Conservation (phyloP, 2,329 filamentous ascomycete species). For the Arthroderma uncinatum region DNA sequence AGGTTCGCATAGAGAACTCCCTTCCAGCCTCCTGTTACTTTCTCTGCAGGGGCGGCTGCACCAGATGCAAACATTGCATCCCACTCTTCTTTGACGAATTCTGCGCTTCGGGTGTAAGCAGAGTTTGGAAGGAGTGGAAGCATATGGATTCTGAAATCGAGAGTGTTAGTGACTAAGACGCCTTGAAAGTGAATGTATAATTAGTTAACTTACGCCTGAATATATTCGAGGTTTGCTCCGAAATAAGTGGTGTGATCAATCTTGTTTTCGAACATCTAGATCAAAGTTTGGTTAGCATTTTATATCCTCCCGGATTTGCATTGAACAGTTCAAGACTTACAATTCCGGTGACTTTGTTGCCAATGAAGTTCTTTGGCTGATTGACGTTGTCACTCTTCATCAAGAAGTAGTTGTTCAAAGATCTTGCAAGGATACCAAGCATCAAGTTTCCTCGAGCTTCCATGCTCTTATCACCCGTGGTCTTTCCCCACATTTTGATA, state of each 20-base stretch:
- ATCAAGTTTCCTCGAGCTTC: constrained; percentile 76
- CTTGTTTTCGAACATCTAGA: constrained; percentile 79
- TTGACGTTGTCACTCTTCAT: constrained; percentile 58
- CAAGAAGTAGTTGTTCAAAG: constrained; percentile 70
- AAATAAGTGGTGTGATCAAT: constrained; percentile 89
- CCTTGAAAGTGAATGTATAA: constrained; percentile 5
- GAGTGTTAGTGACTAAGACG: neutral
- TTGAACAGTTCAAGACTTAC: constrained; percentile 21
- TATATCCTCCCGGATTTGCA: too few relatives aligned
- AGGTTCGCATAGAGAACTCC: constrained; percentile 75
- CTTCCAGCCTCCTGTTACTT: constrained; percentile 66
- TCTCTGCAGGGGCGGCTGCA: constrained; percentile 45
- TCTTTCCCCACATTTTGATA: constrained; percentile 85
- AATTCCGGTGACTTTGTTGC: constrained; percentile 60
- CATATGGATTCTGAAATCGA: constrained; percentile 64
- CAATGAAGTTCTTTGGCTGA: constrained; percentile 65
- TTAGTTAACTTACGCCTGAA: constrained; percentile 43
- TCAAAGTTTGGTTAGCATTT: neutral
- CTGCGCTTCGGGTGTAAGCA: constrained; percentile 51
- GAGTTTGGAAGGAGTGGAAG: constrained; percentile 61
- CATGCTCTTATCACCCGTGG: constrained; percentile 64
- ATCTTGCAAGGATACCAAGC: constrained; percentile 64
- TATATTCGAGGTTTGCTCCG: constrained; percentile 57
- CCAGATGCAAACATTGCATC: constrained; percentile 60
- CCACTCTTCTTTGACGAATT: constrained; percentile 78